Conservation (phyloP, 345 rosid genomes). For the Iberis pinnata region DNA sequence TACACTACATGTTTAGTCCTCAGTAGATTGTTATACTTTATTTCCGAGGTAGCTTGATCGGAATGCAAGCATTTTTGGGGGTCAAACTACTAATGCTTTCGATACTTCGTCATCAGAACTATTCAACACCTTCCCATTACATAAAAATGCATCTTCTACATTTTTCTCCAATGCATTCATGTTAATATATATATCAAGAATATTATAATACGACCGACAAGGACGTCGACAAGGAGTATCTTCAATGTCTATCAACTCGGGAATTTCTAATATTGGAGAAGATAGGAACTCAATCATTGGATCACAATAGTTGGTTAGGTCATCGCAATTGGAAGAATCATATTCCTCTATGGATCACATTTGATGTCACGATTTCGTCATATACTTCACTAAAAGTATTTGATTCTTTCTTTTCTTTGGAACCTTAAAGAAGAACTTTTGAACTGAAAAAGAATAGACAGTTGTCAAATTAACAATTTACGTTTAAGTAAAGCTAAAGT, state of each 20-base stretch:
- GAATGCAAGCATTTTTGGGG: slow-evolving; percentile 41
- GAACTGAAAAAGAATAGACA: slow-evolving; percentile 10
- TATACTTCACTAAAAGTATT: not conserved
- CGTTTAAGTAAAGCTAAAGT: too few species aligned
- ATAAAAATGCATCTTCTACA: slow-evolving; percentile 21
- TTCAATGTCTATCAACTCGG: slow-evolving; percentile 34
- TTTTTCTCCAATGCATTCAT: slow-evolving; percentile 31
- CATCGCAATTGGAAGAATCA: not conserved
- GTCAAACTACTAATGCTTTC: slow-evolving; percentile 40
- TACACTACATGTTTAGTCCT: slow-evolving; percentile 65
- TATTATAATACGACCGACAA: slow-evolving; percentile 21
- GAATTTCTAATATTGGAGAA: slow-evolving; percentile 26
- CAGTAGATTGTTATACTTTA: slow-evolving; percentile 36
- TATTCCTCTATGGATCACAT: slow-evolving; percentile 17
- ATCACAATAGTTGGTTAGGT: slow-evolving; percentile 4
- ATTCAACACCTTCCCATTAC: slow-evolving; percentile 11
- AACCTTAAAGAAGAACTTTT: slow-evolving; percentile 19
- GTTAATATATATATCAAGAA: slow-evolving; percentile 39
- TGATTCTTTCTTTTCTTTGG: slow-evolving; percentile 13
- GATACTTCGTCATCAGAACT: slow-evolving; percentile 27
- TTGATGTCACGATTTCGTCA: not conserved
- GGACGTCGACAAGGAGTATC: slow-evolving; percentile 36
- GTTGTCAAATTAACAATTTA: too few species aligned
- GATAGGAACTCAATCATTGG: slow-evolving; percentile 59
- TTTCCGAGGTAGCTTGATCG: slow-evolving; percentile 20